Base-by-base conservation (phyloP, 805 yeast species). In the Peterozyma xylosa region DNA sequence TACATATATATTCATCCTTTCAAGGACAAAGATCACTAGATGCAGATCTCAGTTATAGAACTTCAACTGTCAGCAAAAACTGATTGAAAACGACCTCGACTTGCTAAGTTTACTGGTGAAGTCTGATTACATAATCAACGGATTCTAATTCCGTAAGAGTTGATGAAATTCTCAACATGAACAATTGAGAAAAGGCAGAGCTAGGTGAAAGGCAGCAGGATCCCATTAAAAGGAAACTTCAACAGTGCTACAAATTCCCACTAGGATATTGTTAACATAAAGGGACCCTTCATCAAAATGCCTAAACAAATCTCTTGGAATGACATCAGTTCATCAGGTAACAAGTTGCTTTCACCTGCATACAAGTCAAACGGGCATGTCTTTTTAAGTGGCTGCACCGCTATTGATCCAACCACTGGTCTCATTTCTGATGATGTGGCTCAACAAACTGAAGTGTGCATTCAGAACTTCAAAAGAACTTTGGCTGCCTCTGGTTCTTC, bases 351-450 rank as follows among this genome's bases (percentile, higher is more conserved):
- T n/a, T 64, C 74, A 4, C 74, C 76, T 34, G 72, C 73, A 3
- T 64, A 48, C 48, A 59, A 58, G 41, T 56, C 64, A 44, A 66
- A 63, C 33, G 73, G 70, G 30, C 63, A 62, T 38, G 70, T 74
- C 16, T 73, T 67, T 59, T 67, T 77, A 9, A 69, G 78, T n/a
- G 80, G 79, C 2, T 58, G 63, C 37, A 61, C 69, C 13, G 79
- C 79, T 16, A 56, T 55, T 29, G 68, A 70, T 47, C 32, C 36
- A 10, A 45, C 52, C 14, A 60, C 66, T 11, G 68, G 70, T 15
- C 55, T 54, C 21, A 47, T 67, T 14, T 68, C 74, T 21, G 65
- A 59, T 11, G 61, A 62, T 29, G 53, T 68, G 41, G 70, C 56
- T 35, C 60, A 58, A 21, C 76, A 72, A 53, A 61, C 73, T 14